phyloP scores from a whole-genome alignment of 2,329 filamentous ascomycete genomes.

The Boeremia exigua region DNA sequence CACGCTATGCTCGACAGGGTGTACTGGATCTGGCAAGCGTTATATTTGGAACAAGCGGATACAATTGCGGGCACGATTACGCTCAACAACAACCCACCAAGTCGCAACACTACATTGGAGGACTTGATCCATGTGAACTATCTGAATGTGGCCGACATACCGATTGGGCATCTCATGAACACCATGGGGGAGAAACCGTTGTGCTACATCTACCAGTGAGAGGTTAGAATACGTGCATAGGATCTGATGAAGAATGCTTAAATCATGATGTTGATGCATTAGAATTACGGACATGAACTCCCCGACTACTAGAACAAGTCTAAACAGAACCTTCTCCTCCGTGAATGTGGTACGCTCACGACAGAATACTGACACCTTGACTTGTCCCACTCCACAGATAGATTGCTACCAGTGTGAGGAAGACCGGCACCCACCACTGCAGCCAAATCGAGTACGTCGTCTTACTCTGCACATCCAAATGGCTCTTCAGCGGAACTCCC shows the following conservation, averaged over 20 bases:
- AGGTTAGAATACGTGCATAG: neutral
- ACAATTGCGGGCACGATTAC: constrained; percentile 48
- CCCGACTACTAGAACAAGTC: neutral
- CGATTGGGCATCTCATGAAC: constrained; percentile 48
- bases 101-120: constrained; percentile 54
- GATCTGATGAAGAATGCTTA: neutral
- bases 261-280: neutral
- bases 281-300: neutral
- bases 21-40: constrained; percentile 57
- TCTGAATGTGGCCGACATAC: constrained; percentile 32
- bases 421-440: constrained; percentile 15
- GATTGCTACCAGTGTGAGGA: constrained; percentile 4
- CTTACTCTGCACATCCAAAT: constrained; percentile 14
- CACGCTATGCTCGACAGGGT: constrained; percentile 55
- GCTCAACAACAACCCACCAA: constrained; percentile 51
- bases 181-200: constrained; percentile 51
- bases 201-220: constrained; percentile 53
- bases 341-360: neutral
- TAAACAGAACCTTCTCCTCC: neutral
- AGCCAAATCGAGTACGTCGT: constrained; percentile 17
- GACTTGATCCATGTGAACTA: constrained; percentile 50
- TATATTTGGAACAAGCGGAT: constrained; percentile 21
- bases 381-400: constrained; percentile 13
- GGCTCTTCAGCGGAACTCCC: constrained; percentile 8
- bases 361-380: constrained; percentile 6